A percentile compares a stretch with the other conserved stretches of the same genome.
Conservation (phyloP, 345 rosid genomes). For the Noccaea bulbosa region DNA sequence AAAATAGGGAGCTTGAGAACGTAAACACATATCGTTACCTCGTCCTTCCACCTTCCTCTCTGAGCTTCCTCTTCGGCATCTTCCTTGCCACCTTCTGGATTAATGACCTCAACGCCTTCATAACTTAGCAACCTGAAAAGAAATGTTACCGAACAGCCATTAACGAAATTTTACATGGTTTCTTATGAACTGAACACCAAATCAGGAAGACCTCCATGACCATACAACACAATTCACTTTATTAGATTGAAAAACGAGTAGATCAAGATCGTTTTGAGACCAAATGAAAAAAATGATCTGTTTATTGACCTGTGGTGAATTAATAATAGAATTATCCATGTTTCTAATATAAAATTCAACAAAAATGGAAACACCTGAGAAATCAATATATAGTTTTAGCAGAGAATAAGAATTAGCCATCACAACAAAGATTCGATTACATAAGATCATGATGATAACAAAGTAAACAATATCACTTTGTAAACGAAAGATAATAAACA, state of each 20-base stretch:
- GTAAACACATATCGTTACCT: slow-evolving; percentile 63
- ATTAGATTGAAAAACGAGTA: not conserved
- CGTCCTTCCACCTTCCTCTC: slow-evolving; percentile 90
- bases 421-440: slow-evolving; percentile 15
- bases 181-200: slow-evolving; percentile 11
- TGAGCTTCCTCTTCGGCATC: slow-evolving; percentile 94
- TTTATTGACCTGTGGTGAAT: slow-evolving; percentile 24
- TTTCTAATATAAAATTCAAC: slow-evolving; percentile 36
- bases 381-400: slow-evolving; percentile 18
- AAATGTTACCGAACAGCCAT: not conserved
- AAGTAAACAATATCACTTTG: not conserved
- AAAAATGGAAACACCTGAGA: slow-evolving; percentile 13
- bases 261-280: not conserved
- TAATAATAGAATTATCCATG: slow-evolving; percentile 29
- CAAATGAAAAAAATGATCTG: not conserved
- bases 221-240: slow-evolving; percentile 17
- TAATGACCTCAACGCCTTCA: slow-evolving; percentile 88
- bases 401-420: slow-evolving; percentile 17
- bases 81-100: slow-evolving; percentile 95
- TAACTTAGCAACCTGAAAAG: slow-evolving; percentile 57
- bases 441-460: not conserved
- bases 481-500: not conserved
- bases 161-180: not conserved
- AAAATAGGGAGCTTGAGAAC: too few species aligned
- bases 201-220: not conserved